Conservation (phyloP, 441 rosid species). For the Erodium texanum region DNA sequence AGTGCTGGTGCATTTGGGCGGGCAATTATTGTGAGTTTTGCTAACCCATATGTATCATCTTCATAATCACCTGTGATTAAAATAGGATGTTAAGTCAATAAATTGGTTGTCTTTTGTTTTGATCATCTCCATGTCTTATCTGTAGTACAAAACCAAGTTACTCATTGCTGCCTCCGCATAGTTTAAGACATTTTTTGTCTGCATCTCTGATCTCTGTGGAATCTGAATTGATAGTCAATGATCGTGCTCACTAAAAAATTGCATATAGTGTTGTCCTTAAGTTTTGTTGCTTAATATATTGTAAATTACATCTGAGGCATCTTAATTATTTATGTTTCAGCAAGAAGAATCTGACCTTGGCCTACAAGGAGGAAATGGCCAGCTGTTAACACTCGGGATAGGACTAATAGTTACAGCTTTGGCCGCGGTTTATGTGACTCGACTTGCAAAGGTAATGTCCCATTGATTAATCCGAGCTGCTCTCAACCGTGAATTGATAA, state of each 20-base stretch:
- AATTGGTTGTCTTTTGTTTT: too few species aligned
- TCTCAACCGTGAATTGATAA: too few species aligned
- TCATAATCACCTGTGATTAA: background rate
- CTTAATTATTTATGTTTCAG: slow-evolving; percentile 31
- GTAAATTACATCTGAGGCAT: background rate
- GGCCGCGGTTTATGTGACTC: slow-evolving; percentile 78
- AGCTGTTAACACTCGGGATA: slow-evolving; percentile 64
- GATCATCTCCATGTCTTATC: too few species aligned
- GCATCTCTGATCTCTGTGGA: too few species aligned
- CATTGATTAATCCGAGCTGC: too few species aligned
- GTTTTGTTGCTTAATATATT: background rate
- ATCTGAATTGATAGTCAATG: too few species aligned
- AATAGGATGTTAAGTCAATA: background rate
- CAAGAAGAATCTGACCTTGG: slow-evolving; percentile 81
- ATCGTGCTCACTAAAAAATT: too few species aligned
- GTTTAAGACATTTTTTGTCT: too few species aligned
- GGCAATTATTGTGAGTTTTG: slow-evolving; percentile 72
- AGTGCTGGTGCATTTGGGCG: slow-evolving; percentile 97
- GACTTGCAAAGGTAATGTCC: slow-evolving; percentile 69
- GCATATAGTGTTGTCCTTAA: background rate
- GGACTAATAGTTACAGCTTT: slow-evolving; percentile 75
- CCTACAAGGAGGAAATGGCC: slow-evolving; percentile 64
- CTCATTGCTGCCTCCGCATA: too few species aligned
- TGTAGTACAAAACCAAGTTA: too few species aligned
- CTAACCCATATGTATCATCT: background rate